Percentiles rank a stretch among this genome's conserved stretches.
These are phyloP conservation scores for Musa itinerans DNA, from an alignment of 176 grass and related monocot species.

Conservation along the genomic window DNA sequence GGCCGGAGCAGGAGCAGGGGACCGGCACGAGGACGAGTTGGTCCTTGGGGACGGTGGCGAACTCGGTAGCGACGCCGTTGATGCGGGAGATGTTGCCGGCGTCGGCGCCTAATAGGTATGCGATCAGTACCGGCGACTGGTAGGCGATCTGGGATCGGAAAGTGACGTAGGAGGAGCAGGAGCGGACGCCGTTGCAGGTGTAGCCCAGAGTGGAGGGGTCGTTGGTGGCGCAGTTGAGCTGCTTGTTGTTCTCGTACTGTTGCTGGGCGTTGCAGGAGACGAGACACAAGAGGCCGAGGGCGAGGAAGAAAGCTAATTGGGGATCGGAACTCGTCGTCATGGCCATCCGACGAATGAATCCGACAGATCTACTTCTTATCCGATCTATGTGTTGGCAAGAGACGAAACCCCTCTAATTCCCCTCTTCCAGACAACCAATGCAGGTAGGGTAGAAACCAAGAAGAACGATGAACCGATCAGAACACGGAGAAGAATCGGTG, in stretches of 20 bases:
- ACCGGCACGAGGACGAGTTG: constrained; percentile 42
- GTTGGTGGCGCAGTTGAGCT: constrained; percentile 31
- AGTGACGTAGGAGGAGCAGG: constrained; percentile 40
- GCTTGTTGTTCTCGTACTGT: constrained; percentile 43
- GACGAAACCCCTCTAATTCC: no score
- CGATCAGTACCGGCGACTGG: constrained; percentile 22
- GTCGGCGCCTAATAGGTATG: constrained; percentile 37
- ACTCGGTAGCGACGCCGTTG: constrained; percentile 23
- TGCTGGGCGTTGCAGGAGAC: constrained; percentile 35
- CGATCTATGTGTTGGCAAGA: no score
- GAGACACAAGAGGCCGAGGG: background rate
- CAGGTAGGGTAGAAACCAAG: no score
- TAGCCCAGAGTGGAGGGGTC: constrained; percentile 54
- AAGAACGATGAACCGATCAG: no score
- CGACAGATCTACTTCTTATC: no score
- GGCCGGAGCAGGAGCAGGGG: constrained; percentile 43
- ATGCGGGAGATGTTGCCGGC: constrained; percentile 4
- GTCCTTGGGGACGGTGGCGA: constrained; percentile 16
- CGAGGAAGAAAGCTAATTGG: background rate
- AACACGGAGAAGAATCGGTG: no score
- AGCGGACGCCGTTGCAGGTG: constrained; percentile 43
- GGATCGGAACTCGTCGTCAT: no score
- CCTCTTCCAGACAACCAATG: no score
- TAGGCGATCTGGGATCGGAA: constrained; percentile 38
- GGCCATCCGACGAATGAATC: no score